phyloP scores from a whole-genome alignment of 2,329 filamentous ascomycete genomes.

The Epichloe amarillans region DNA sequence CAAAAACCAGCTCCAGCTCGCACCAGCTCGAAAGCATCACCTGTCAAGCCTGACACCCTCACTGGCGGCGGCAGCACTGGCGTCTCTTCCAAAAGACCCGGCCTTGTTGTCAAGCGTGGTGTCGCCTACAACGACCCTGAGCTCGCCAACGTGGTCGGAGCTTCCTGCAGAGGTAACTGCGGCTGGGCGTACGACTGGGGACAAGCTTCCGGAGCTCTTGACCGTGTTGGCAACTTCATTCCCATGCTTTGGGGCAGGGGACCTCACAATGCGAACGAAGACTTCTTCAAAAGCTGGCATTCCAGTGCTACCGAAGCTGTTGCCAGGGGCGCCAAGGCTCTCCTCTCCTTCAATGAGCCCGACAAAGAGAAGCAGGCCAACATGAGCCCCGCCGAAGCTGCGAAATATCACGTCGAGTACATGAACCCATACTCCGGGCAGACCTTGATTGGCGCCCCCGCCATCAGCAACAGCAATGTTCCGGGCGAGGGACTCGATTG shows the following conservation, averaged over 20 bases:
- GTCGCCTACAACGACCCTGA: slow-evolving; percentile 50
- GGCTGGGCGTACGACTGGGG: slow-evolving; percentile 61
- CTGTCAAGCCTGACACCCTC: slow-evolving; percentile 11
- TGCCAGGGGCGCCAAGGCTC: slow-evolving; percentile 35
- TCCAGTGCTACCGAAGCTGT: slow-evolving; percentile 38
- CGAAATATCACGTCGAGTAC: slow-evolving; percentile 36
- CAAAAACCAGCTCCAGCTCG: neutral
- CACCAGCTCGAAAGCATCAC: slow-evolving; percentile 14
- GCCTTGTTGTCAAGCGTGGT: slow-evolving; percentile 43
- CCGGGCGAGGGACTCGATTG: slow-evolving; percentile 38
- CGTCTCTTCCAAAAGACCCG: slow-evolving; percentile 4
- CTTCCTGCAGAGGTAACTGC: slow-evolving; percentile 23
- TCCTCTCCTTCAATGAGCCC: slow-evolving; percentile 62
- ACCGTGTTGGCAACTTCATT: slow-evolving; percentile 35
- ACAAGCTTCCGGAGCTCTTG: slow-evolving; percentile 27
- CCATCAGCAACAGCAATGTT: slow-evolving; percentile 46
- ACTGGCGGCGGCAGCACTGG: slow-evolving; percentile 1
- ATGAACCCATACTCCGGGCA: slow-evolving; percentile 42
- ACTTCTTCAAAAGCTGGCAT: slow-evolving; percentile 35
- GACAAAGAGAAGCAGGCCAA: slow-evolving; percentile 48
- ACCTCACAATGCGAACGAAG: slow-evolving; percentile 12
- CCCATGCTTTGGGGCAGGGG: slow-evolving; percentile 51
- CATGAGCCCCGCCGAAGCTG: slow-evolving; percentile 38
- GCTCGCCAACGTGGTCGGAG: slow-evolving; percentile 38
- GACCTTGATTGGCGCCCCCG: slow-evolving; percentile 39